These are phyloP conservation scores for Candida taoyuanica DNA, from an alignment of 805 yeast species.

Conservation along the genomic window DNA sequence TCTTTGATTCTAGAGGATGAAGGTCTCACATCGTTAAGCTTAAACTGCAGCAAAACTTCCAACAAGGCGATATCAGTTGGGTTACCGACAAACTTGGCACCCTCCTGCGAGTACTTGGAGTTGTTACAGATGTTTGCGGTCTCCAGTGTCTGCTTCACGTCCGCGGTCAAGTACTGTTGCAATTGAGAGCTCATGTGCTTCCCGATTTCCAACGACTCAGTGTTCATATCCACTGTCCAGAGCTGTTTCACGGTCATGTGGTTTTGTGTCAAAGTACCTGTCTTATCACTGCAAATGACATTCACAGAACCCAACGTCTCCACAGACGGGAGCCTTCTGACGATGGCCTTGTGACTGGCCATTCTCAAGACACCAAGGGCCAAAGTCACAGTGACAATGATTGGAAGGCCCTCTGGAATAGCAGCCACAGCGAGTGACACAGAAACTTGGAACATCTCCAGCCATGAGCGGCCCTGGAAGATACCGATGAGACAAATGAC, in stretches of 20 bases:
- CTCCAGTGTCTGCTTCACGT: slow-evolving; percentile 52
- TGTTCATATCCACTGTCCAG: slow-evolving; percentile 67
- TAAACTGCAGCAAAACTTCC: slow-evolving; percentile 68
- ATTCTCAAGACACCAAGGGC: slow-evolving; percentile 95
- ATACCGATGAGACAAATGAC: slow-evolving; percentile 88
- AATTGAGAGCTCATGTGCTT: slow-evolving; percentile 37
- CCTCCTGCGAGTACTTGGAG: slow-evolving; percentile 62
- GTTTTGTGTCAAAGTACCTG: slow-evolving; percentile 86
- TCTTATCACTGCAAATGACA: slow-evolving; percentile 88
- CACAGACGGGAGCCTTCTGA: slow-evolving; percentile 88
- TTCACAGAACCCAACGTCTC: slow-evolving; percentile 94
- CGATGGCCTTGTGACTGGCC: slow-evolving; percentile 94
- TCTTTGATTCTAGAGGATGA: slow-evolving; percentile 60
- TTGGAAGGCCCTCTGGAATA: slow-evolving; percentile 97
- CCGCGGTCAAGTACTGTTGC: slow-evolving; percentile 44
- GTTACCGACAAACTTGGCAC: slow-evolving; percentile 75
- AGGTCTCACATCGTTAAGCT: slow-evolving; percentile 64
- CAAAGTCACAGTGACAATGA: slow-evolving; percentile 93
- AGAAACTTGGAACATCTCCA: slow-evolving; percentile 96
- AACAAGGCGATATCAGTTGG: slow-evolving; percentile 92
- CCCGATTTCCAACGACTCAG: slow-evolving; percentile 40
- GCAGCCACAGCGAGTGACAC: slow-evolving; percentile 99
- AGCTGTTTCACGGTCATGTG: slow-evolving; percentile 85
- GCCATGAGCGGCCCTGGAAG: slow-evolving; percentile 89
- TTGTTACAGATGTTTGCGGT: slow-evolving; percentile 75